Conservation (phyloP, 2,329 filamentous ascomycete genomes). For the Penicillium sp. region DNA sequence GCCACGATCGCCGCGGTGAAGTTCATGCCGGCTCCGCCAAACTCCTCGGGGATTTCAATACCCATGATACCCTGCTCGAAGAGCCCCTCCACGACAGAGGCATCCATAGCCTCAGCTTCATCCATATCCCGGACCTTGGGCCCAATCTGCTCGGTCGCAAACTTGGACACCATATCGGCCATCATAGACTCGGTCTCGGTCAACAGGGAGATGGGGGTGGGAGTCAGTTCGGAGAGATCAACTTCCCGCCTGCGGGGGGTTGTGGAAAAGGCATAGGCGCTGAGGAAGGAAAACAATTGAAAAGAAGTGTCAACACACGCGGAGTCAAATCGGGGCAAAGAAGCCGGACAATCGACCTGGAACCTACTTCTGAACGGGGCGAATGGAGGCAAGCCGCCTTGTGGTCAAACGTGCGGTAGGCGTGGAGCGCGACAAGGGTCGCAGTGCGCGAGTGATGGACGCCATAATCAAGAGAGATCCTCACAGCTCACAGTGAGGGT, state of each 20-base stretch:
- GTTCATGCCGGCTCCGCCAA: constrained; percentile 95
- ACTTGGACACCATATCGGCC: constrained; percentile 83
- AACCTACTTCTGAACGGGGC: constrained; percentile 39
- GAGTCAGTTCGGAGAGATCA: constrained; percentile 70
- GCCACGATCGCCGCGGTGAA: constrained; percentile 94
- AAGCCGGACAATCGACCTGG: background rate
- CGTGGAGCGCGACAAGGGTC: constrained; percentile 40
- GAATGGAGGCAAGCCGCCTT: constrained; percentile 32
- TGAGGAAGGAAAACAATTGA: constrained; percentile 12
- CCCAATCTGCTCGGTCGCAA: constrained; percentile 79
- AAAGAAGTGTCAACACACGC: too few species aligned
- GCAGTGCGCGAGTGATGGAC: constrained; percentile 43
- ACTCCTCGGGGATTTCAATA: constrained; percentile 95
- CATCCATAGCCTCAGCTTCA: constrained; percentile 91
- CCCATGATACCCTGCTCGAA: constrained; percentile 98
- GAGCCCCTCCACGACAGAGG: constrained; percentile 76
- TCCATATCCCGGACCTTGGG: constrained; percentile 97
- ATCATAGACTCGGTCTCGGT: constrained; percentile 87
- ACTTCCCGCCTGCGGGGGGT: constrained; percentile 51
- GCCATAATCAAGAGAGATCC: constrained; percentile 34
- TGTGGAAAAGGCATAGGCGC: constrained; percentile 54
- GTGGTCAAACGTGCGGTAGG: constrained; percentile 36
- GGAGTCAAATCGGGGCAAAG: too few species aligned
- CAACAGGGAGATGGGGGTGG: constrained; percentile 87
- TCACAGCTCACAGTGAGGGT: too few species aligned